phyloP scores from a whole-genome alignment of 1,284 basidiomycete genomes.

The Mycena citricolor region DNA sequence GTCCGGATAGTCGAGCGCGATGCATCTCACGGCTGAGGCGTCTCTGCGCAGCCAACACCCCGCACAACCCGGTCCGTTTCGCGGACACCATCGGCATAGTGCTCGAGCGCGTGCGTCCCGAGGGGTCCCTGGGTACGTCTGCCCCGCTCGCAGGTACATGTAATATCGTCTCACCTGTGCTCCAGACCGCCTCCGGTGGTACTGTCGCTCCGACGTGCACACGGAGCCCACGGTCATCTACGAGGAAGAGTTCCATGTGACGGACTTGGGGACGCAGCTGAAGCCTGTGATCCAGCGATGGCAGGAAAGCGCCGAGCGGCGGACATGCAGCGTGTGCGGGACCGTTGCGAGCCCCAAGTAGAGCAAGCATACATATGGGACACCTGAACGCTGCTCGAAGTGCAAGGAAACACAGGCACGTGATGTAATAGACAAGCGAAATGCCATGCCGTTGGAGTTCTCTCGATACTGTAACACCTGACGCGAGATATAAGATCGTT shows the following conservation, averaged over 20 bases:
- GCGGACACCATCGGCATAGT: constrained; percentile 92
- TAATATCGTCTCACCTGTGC: constrained; percentile 86
- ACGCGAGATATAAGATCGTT: no score
- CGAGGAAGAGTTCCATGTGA: constrained; percentile 86
- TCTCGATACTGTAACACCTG: no score
- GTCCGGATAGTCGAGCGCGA: no score
- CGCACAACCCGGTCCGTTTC: constrained; percentile 92
- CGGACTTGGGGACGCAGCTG: constrained; percentile 90
- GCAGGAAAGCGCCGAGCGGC: constrained; percentile 47
- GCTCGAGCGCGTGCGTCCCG: constrained; percentile 85
- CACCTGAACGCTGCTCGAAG: no score
- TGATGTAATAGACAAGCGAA: no score
- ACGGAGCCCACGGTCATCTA: constrained; percentile 78
- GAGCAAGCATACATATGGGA: no score
- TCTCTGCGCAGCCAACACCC: constrained; percentile 73
- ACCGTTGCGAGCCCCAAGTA: constrained; percentile 48
- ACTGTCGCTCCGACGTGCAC: constrained; percentile 76
- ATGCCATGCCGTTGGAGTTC: no score
- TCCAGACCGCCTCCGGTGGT: constrained; percentile 93
- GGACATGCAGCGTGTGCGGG: constrained; percentile 74
- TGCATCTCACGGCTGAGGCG: no score
- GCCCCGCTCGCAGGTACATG: no score
- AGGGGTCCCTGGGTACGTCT: constrained; percentile 54
- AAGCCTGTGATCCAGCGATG: constrained; percentile 82
- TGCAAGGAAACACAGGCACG: no score